A percentile compares a stretch with the other conserved stretches of the same genome.
phyloP scores from a whole-genome alignment of 441 rosid species.

The Populus tomentosa region DNA sequence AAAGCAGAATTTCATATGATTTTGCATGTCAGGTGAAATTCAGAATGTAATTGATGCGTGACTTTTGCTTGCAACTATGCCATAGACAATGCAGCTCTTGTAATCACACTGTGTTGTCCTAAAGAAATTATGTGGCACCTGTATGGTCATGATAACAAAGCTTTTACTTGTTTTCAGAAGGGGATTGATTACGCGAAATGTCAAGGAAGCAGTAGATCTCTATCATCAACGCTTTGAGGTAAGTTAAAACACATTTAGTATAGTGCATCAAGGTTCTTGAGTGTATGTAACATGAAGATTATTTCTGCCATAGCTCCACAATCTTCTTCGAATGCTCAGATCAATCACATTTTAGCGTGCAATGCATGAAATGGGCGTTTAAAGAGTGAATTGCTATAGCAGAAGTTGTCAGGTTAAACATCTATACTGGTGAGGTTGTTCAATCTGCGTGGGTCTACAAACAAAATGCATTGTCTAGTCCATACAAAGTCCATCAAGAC shows the following conservation, averaged over 20 bases:
- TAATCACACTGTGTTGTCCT: neutral
- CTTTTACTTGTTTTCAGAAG: constrained; percentile 41
- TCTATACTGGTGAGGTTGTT: neutral
- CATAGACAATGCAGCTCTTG: no score
- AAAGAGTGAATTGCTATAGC: neutral
- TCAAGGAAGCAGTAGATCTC: constrained; percentile 73
- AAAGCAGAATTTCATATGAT: no score
- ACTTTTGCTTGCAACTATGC: no score
- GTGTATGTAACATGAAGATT: neutral
- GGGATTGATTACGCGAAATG: constrained; percentile 88
- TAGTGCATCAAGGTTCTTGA: neutral
- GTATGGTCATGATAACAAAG: neutral
- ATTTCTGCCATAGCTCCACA: neutral
- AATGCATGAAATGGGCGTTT: neutral
- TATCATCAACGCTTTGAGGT: constrained; percentile 79
- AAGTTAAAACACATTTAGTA: constrained; percentile 12
- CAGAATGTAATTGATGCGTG: no score
- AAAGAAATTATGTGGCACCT: neutral
- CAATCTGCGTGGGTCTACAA: neutral
- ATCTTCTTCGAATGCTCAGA: neutral
- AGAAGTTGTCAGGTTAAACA: neutral
- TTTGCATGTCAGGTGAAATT: no score
- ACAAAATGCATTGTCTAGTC: neutral
- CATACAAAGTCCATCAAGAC: neutral
- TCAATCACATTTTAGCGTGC: neutral